Evolutionary conservation across 495 filamentous ascomycete species (phyloP).

Genomic region (Penicillium verhagenii): DNA sequence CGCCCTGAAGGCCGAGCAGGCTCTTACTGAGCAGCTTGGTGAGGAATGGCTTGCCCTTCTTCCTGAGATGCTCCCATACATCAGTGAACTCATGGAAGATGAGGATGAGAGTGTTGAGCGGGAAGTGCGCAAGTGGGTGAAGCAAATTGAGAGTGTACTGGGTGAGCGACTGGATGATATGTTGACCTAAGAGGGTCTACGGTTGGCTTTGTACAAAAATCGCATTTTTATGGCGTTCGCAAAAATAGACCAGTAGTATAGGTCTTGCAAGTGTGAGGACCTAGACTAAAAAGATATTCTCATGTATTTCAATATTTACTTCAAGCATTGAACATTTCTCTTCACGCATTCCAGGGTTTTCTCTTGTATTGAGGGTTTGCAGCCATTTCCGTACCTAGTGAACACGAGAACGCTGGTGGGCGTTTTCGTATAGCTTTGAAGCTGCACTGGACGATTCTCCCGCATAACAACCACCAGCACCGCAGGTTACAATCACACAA

Average conservation of each 20-base stretch:
- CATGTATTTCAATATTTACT: slow-evolving; percentile 4
- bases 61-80: slow-evolving; percentile 92
- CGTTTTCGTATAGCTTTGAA: no score
- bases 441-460: no score
- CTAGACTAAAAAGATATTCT: slow-evolving; percentile 15
- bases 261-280: slow-evolving; percentile 10
- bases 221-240: slow-evolving; percentile 30
- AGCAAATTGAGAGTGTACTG: slow-evolving; percentile 78
- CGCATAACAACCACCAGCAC: no score
- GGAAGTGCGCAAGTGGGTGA: slow-evolving; percentile 83
- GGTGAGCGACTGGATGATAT: slow-evolving; percentile 87
- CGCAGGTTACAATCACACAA: no score
- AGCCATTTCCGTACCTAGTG: no score
- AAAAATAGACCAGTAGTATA: slow-evolving; percentile 17
- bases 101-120: slow-evolving; percentile 89
- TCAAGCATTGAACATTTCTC: background rate
- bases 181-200: slow-evolving; percentile 60
- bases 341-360: background rate
- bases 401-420: no score
- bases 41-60: slow-evolving; percentile 90
- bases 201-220: slow-evolving; percentile 25
- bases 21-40: slow-evolving; percentile 71
- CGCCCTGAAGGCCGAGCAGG: slow-evolving; percentile 74
- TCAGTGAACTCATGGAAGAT: slow-evolving; percentile 92
- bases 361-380: no score